Evolutionary conservation across 1,284 basidiomycete genomes (phyloP).

Genomic region (Ustilago shanxiensis): DNA sequence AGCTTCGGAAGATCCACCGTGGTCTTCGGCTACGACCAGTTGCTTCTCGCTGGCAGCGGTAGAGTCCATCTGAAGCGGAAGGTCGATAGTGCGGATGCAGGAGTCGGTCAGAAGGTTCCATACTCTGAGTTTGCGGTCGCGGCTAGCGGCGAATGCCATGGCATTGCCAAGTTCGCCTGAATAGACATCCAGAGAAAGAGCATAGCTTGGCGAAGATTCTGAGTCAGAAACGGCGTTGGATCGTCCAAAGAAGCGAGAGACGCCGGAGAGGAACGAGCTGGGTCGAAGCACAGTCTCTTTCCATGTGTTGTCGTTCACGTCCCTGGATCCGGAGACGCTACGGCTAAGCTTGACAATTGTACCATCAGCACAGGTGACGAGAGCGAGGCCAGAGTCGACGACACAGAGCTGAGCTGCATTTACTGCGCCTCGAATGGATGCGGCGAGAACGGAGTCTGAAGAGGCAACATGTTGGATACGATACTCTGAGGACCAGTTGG

Average conservation of each 20-base stretch:
- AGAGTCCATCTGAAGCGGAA: slow-evolving; percentile 48
- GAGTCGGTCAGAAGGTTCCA: slow-evolving; percentile 65
- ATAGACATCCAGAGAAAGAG: slow-evolving; percentile 54
- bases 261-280: slow-evolving; percentile 58
- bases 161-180: slow-evolving; percentile 42
- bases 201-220: slow-evolving; percentile 48
- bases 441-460: slow-evolving; percentile 31
- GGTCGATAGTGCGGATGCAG: slow-evolving; percentile 62
- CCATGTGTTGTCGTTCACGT: slow-evolving; percentile 48
- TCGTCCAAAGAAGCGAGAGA: slow-evolving; percentile 62
- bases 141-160: slow-evolving; percentile 59
- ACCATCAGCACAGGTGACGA: slow-evolving; percentile 63
- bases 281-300: slow-evolving; percentile 55
- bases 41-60: slow-evolving; percentile 28
- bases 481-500: slow-evolving; percentile 56
- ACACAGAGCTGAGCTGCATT: slow-evolving; percentile 52
- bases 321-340: slow-evolving; percentile 20
- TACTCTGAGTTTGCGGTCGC: slow-evolving; percentile 65
- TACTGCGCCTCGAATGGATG: slow-evolving; percentile 28
- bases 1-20: slow-evolving; percentile 4
- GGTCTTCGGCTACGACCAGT: slow-evolving; percentile 36
- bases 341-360: slow-evolving; percentile 59
- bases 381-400: slow-evolving; percentile 53
- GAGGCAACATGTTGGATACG: slow-evolving; percentile 44
- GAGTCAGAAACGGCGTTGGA: slow-evolving; percentile 40